Base-by-base conservation (phyloP, 75 land plant species). In the Ceratopteris richardii region DNA sequence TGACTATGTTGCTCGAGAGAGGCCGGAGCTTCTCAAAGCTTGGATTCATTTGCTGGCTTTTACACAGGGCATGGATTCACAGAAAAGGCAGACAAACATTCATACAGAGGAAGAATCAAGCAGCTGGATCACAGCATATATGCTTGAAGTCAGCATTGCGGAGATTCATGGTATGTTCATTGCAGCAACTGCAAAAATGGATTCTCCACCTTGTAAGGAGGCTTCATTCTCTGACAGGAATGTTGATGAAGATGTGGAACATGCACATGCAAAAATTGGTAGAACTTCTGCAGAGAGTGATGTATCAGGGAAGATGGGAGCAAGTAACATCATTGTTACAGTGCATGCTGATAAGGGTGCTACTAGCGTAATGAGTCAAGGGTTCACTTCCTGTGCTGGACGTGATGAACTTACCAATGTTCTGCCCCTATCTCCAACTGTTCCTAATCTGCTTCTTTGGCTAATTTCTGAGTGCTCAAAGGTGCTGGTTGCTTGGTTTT, bases 21-120 rank as follows among this genome's bases (percentile, higher is more conserved):
- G 70, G 43, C 72, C 62, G 29, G 83, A 86, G 39, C 70, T 90
- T 16, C 63, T 40, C 21, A 81, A 72, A 39, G 64, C 65, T n/a
- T 94, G 98, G 98, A 51, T 94, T 26, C 75, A 65, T 56, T 56
- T 94, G 1, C 67, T 90, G 43, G 57, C 78, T 31, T 71, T 74
- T 66, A 68, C 84, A 59, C 98, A 94, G 80, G 95, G 95, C 6
- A 89, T 90, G 91, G 76, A 86, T 70, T 76, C 91, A 57, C 85
- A 74, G 31, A 80, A 74, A 56, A 81, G 98, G 62, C 72, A 74
- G 33, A 83, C 91, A 31, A 75, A 64, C 30, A 57, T 72, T 21
- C 96, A 83, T 60, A 70, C 79, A 39, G 90, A 89, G 54, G 96
- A 93, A 62, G 96, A 93, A 59, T 85, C 63, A 77, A 83, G 79